These are phyloP conservation scores for Phalaenopsis equestris DNA, from an alignment of 106 monocot genomes.

Conservation along the genomic window DNA sequence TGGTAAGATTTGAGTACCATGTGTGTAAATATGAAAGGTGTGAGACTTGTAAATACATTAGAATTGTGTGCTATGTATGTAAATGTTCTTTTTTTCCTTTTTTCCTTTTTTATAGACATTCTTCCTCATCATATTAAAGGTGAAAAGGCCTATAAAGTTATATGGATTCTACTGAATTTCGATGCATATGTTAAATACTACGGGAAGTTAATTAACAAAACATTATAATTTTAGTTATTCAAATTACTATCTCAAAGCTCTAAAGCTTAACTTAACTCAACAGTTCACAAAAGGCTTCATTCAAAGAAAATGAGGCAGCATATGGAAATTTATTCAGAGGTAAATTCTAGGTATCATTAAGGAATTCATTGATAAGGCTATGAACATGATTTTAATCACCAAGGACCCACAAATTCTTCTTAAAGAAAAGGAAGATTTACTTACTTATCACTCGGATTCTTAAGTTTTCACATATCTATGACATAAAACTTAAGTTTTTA, in stretches of 20 bases:
- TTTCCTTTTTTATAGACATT: no score
- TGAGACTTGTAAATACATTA: no score
- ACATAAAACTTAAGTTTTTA: no score
- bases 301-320: conserved; percentile 54
- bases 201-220: conserved; percentile 36
- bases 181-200: conserved; percentile 54
- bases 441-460: no score
- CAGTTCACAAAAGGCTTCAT: conserved; percentile 58
- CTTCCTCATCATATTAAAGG: conserved; percentile 43
- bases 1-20: no score
- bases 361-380: background rate
- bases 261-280: background rate
- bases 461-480: no score
- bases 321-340: conserved; percentile 40
- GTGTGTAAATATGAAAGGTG: no score
- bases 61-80: no score
- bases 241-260: background rate
- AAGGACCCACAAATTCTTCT: background rate
- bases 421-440: background rate
- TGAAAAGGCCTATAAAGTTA: conserved; percentile 31
- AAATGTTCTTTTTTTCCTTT: no score
- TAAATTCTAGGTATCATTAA: conserved; percentile 4
- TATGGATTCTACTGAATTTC: conserved; percentile 67
- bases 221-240: background rate
- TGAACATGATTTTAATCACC: background rate